Base-by-base conservation (phyloP, 2,329 filamentous ascomycete genomes). In the Apiospora kogelbergensis region DNA sequence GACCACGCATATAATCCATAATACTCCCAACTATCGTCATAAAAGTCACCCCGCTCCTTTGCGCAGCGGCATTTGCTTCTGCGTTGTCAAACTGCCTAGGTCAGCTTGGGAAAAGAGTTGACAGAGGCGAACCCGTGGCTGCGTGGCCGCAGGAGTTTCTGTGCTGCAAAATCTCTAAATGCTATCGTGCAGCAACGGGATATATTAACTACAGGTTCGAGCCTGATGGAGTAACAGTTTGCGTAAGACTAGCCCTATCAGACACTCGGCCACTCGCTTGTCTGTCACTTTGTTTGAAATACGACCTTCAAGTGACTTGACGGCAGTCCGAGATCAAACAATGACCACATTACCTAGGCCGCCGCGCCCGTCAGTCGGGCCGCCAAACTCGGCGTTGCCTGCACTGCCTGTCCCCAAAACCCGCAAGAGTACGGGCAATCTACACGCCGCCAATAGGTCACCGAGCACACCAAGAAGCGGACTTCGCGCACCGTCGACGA, bases 371-470 rank as follows among this genome's bases (percentile, higher is more conserved):
- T 90, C 91, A 10, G 84, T 90, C 74, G 91, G 90, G 69, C 91
- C 93, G 65, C 92, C 93, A 20, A 89, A 88, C 40, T 87, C 89
- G 71, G 88, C 91, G 37, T 83, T 96, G 30, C 93, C 94, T 57
- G 90, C 92, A 57, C 83, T 97, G 64, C 93, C 94, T 37, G 84
- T 92, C 22, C 81, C 85, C 63, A 96, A 94, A 80, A 89, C 91
- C 46, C 88, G 93, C 71, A 93, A 91, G 78, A 91, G 88, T 80
- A 90, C 83, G 68, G 86, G 81, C 68, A 82, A 76, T 69, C 81
- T 84, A 65, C 81, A 81, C 72, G 84, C 77, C 42, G 79, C 78
- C 3, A 78, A 80, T 22, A 85, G 80, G 71, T 74, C 82, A 71
- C 78, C 84, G 70, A 77, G 82, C 76, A 84, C 86, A 17, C 85